Percentiles rank a stretch among this genome's conserved stretches.
These are phyloP conservation scores for Epichloe baconii DNA, from an alignment of 2,329 filamentous ascomycete species.

Conservation along the genomic window DNA sequence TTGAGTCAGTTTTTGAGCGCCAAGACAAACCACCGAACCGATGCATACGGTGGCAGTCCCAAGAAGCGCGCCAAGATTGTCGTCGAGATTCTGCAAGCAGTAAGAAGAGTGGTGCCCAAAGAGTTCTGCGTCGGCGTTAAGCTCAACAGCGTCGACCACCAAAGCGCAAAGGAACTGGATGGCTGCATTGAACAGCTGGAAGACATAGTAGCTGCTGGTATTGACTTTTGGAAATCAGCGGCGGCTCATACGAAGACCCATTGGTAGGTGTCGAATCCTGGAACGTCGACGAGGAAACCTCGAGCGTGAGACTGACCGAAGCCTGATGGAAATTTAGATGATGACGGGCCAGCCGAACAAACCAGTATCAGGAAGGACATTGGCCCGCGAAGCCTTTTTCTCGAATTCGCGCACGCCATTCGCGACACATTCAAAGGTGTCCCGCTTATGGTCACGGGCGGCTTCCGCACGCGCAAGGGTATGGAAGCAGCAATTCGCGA, in stretches of 20 bases:
- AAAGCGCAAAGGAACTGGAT: slow-evolving; percentile 28
- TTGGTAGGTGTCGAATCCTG: slow-evolving; percentile 17
- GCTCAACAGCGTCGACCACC: slow-evolving; percentile 45
- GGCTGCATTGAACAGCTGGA: slow-evolving; percentile 46
- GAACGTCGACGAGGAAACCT: background rate
- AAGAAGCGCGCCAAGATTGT: slow-evolving; percentile 35
- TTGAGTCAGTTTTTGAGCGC: slow-evolving; percentile 41
- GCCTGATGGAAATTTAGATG: background rate
- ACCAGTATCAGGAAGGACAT: slow-evolving; percentile 20
- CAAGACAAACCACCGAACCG: slow-evolving; percentile 36
- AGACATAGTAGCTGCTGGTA: slow-evolving; percentile 30
- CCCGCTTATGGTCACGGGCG: slow-evolving; percentile 46
- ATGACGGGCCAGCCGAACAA: background rate
- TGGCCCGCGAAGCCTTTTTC: slow-evolving; percentile 53
- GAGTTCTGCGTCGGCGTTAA: slow-evolving; percentile 40
- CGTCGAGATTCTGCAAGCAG: slow-evolving; percentile 33
- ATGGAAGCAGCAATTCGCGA: slow-evolving; percentile 27
- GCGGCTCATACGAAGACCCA: slow-evolving; percentile 46
- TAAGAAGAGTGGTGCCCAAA: slow-evolving; percentile 23
- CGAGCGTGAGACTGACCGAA: background rate
- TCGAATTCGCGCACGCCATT: slow-evolving; percentile 47
- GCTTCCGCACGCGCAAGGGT: slow-evolving; percentile 38
- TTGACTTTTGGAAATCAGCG: slow-evolving; percentile 61
- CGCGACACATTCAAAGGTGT: slow-evolving; percentile 30
- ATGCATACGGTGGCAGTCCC: slow-evolving; percentile 41